Evolutionary conservation across 2,329 filamentous ascomycete genomes (phyloP).

Genomic region (Truncatella angustata): DNA sequence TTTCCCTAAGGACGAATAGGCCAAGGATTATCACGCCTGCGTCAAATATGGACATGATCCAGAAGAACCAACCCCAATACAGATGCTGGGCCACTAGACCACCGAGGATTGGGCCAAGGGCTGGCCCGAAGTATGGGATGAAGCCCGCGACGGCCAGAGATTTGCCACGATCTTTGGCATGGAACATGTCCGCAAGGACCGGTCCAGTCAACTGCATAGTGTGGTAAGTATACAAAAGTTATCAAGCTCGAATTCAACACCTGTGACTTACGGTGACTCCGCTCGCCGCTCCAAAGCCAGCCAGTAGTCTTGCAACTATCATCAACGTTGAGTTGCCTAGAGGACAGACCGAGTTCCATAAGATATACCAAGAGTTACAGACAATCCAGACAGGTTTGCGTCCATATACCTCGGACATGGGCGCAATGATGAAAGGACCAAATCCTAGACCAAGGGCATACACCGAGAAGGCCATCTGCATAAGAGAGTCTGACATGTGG

Average conservation of each 20-base stretch:
- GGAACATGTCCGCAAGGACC: conserved; percentile 35
- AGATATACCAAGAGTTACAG: conserved; percentile 30
- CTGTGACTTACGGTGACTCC: conserved; percentile 25
- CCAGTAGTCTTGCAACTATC: conserved; percentile 28
- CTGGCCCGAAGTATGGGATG: conserved; percentile 53
- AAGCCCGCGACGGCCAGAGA: conserved; percentile 32
- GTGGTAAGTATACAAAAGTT: neutral
- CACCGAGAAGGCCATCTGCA: conserved; percentile 32
- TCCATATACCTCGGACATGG: conserved; percentile 32
- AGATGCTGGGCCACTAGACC: conserved; percentile 62
- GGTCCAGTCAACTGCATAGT: conserved; percentile 28
- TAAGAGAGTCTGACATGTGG: conserved; percentile 21
- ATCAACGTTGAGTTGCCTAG: conserved; percentile 30
- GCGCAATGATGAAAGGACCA: conserved; percentile 31
- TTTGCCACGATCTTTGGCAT: conserved; percentile 32
- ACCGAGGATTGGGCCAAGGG: conserved; percentile 65
- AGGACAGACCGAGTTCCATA: conserved; percentile 35
- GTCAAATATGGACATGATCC: conserved; percentile 53
- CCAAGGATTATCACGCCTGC: neutral
- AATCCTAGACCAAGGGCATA: conserved; percentile 35
- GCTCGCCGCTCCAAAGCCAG: conserved; percentile 26
- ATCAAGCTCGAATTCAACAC: too few species aligned
- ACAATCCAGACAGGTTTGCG: conserved; percentile 32
- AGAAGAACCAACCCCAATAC: conserved; percentile 71
- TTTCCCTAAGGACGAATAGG: neutral